Evolutionary conservation across 108 stramenopile genomes (phyloP).

Genomic region (Skeletonema tropicum): DNA sequence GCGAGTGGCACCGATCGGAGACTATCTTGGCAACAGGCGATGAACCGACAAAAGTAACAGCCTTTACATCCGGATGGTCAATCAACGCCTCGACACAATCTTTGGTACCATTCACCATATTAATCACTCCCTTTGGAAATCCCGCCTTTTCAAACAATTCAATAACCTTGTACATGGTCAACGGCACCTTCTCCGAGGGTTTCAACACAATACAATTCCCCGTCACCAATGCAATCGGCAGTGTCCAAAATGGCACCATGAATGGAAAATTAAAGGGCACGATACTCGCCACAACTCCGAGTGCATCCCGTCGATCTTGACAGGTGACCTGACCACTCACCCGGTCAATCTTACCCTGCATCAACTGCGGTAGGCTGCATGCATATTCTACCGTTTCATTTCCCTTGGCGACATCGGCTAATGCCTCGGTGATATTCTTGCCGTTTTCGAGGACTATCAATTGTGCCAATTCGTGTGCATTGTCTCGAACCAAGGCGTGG

Average conservation of each 20-base stretch:
- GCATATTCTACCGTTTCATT: conserved; percentile 99
- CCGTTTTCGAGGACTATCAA: conserved; percentile 95
- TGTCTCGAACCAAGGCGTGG: conserved; percentile 78
- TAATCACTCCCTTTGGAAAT: conserved; percentile 87
- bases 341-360: conserved; percentile 72
- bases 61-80: conserved; percentile 70
- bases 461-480: conserved; percentile 86
- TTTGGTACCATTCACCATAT: conserved; percentile 76
- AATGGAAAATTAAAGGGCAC: conserved; percentile 95
- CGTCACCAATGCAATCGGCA: conserved; percentile 92
- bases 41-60: conserved; percentile 96
- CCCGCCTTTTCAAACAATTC: conserved; percentile 74
- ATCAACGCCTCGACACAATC: conserved; percentile 71
- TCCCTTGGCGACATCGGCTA: conserved; percentile 96
- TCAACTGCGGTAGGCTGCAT: conserved; percentile 89
- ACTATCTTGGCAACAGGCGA: conserved; percentile 87
- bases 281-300: conserved; percentile 93
- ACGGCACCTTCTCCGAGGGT: conserved; percentile 91
- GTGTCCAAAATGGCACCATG: conserved; percentile 87
- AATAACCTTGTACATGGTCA: conserved; percentile 77
- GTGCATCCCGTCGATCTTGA: conserved; percentile 81
- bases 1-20: conserved; percentile 62
- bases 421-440: conserved; percentile 95
- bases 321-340: conserved; percentile 88
- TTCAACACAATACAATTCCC: conserved; percentile 93